Conservation (phyloP, 1,284 basidiomycete species). For the Fomitopsis pinicola region DNA sequence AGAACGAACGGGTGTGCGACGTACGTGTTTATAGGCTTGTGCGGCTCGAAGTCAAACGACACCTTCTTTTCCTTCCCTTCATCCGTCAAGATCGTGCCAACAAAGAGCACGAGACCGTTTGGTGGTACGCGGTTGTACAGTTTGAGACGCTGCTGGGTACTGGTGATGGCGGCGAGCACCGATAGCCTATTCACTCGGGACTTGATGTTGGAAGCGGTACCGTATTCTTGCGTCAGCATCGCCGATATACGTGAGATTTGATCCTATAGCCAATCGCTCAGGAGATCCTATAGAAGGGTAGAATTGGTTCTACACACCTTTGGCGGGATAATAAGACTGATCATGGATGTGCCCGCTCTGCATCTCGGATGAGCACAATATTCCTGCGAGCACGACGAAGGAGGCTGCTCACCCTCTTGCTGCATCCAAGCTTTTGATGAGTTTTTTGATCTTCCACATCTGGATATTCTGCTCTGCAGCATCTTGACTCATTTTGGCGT, state of each 20-base stretch:
- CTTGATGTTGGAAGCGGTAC: constrained; percentile 98
- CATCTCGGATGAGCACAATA: constrained; percentile 14
- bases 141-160: constrained; percentile 98
- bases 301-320: constrained; percentile 53
- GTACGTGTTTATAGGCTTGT: constrained; percentile 98
- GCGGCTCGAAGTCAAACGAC: constrained; percentile 95
- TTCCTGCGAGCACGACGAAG: background rate
- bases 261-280: constrained; percentile 49
- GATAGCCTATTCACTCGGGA: constrained; percentile 98
- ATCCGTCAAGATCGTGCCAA: constrained; percentile 96
- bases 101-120: constrained; percentile 95
- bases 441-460: constrained; percentile 98
- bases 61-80: constrained; percentile 99
- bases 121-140: constrained; percentile 95
- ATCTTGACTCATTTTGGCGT: constrained; percentile 68
- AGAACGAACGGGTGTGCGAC: constrained; percentile 25
- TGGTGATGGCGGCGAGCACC: constrained; percentile 96
- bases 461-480: constrained; percentile 84
- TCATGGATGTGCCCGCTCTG: constrained; percentile 98
- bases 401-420: constrained; percentile 72
- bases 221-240: constrained; percentile 99
- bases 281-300: constrained; percentile 13
- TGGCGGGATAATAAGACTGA: constrained; percentile 95
- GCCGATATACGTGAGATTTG: constrained; percentile 93
- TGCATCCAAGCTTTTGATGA: constrained; percentile 91